Conservation (phyloP, 257 asterid species). For the Jasminum sambac region DNA sequence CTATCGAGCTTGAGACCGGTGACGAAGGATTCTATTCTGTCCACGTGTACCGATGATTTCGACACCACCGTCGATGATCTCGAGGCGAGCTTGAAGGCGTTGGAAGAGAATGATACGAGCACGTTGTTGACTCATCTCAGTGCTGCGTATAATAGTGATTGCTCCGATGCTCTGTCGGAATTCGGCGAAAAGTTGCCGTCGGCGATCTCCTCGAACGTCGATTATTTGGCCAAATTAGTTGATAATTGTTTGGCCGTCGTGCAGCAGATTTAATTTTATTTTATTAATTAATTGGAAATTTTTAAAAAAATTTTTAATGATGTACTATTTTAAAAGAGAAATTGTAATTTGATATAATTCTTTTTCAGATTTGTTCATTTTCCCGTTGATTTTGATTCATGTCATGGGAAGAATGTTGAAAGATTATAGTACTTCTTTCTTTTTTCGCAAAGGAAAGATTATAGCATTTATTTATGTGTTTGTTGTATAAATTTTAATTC, state of each 20-base stretch:
- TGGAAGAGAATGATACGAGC: constrained; percentile 31
- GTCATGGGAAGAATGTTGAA: too few species aligned
- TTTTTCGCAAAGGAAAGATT: too few species aligned
- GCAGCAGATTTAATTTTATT: constrained; percentile 4
- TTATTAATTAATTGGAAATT: too few species aligned
- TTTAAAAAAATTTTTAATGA: too few species aligned
- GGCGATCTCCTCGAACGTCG: constrained; percentile 7
- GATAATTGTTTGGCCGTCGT: constrained; percentile 47
- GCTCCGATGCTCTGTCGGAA: constrained; percentile 35
- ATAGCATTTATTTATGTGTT: too few species aligned
- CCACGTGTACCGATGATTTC: constrained; percentile 29
- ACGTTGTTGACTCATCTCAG: constrained; percentile 34
- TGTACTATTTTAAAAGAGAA: too few species aligned
- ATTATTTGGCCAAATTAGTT: constrained; percentile 23
- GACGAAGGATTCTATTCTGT: constrained; percentile 16
- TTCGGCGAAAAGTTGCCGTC: constrained; percentile 21
- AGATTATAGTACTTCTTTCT: too few species aligned
- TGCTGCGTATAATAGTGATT: constrained; percentile 31
- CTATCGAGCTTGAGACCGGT: not conserved
- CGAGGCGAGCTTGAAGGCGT: constrained; percentile 21
- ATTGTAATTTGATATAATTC: too few species aligned
- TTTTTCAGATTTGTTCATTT: too few species aligned
- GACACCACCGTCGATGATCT: constrained; percentile 29
- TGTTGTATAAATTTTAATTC: too few species aligned
- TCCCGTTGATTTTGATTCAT: too few species aligned